phyloP scores from a whole-genome alignment of 2,329 filamentous ascomycete species.

The Davidsoniella neocaledoniae region DNA sequence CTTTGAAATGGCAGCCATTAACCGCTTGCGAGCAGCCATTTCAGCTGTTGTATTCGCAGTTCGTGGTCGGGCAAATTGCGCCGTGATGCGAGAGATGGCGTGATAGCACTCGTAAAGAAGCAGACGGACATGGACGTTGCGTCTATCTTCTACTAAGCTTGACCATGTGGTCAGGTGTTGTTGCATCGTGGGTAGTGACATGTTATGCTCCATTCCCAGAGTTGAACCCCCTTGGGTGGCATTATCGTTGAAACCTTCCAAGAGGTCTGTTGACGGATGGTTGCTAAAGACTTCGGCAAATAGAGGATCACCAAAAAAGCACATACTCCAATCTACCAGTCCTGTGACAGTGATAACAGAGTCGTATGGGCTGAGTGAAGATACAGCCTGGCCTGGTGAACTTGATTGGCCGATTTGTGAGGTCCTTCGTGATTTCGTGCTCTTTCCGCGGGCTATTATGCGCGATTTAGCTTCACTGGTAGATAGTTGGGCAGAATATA shows the following conservation, averaged over 20 bases:
- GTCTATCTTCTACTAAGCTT: conserved; percentile 25
- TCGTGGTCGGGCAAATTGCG: conserved; percentile 36
- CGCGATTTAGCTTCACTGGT: no score
- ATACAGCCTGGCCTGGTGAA: not conserved
- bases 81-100: conserved; percentile 33
- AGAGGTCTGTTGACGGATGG: conserved; percentile 26
- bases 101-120: conserved; percentile 44
- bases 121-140: conserved; percentile 28
- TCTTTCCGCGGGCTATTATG: not conserved
- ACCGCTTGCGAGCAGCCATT: conserved; percentile 33
- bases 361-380: not conserved
- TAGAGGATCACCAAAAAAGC: conserved; percentile 43
- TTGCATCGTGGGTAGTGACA: not conserved
- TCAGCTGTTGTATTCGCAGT: conserved; percentile 32
- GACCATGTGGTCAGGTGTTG: conserved; percentile 2
- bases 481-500: no score
- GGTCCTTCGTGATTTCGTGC: not conserved
- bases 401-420: not conserved
- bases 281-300: conserved; percentile 33
- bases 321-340: conserved; percentile 41
- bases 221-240: not conserved
- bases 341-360: conserved; percentile 26
- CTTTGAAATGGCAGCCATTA: conserved; percentile 29
- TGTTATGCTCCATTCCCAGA: not conserved
- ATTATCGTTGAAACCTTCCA: conserved; percentile 27